These are phyloP conservation scores for Septoria petroselini DNA, from an alignment of 2,329 filamentous ascomycete species.

Conservation along the genomic window DNA sequence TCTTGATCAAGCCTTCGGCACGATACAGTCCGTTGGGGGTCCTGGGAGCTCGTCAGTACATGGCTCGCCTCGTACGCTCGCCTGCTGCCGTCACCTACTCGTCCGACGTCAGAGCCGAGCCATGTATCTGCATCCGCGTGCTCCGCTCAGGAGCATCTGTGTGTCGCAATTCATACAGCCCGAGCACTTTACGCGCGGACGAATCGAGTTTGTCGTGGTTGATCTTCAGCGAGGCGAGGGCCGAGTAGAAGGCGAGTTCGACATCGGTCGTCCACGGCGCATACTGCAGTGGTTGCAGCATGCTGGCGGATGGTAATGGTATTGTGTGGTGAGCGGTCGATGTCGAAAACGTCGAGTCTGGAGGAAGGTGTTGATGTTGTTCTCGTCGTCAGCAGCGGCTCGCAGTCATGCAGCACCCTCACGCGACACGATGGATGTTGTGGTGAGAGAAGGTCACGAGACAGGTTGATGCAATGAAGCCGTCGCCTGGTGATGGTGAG, in stretches of 20 bases:
- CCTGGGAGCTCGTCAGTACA: conserved; percentile 42
- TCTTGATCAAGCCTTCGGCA: conserved; percentile 90
- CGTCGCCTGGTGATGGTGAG: not conserved
- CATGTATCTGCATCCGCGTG: conserved; percentile 85
- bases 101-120: conserved; percentile 77
- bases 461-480: conserved; percentile 5
- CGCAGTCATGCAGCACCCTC: conserved; percentile 1
- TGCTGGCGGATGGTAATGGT: conserved; percentile 8
- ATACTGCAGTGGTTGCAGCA: conserved; percentile 59
- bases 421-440: not conserved
- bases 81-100: conserved; percentile 58
- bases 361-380: not conserved
- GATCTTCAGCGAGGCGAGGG: conserved; percentile 89
- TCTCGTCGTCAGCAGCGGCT: not conserved
- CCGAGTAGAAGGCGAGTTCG: conserved; percentile 90
- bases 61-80: not conserved
- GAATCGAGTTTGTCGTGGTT: conserved; percentile 97
- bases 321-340: conserved; percentile 4
- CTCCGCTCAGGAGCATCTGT: conserved; percentile 69
- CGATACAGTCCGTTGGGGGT: conserved; percentile 69
- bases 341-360: not conserved
- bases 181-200: conserved; percentile 79
- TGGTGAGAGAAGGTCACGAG: conserved; percentile 2
- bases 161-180: conserved; percentile 80
- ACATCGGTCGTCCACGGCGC: conserved; percentile 91